Evolutionary conservation across 1,139 yeast genomes (phyloP), one percentile per base, ranked within the genome.

Genomic region (Taiozyma sp.): DNA sequence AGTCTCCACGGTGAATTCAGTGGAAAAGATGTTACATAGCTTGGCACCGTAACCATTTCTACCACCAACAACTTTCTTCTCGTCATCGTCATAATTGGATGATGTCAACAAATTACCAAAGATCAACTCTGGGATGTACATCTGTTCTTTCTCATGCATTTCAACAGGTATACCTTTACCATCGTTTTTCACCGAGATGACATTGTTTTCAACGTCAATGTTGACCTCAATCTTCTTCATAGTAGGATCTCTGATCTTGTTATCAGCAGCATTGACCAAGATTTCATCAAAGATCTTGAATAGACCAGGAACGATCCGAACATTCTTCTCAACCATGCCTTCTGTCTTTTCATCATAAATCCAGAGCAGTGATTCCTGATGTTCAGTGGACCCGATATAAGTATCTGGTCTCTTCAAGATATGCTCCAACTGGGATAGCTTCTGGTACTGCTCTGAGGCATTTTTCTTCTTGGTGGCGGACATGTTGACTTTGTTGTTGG

Each of bases 41-140:
- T 95, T 95, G 47, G 99, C 99, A 70, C 99, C 99, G 67, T 83
- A 95, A 58, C 99, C 99, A 67, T 95, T 95, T 75, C 99, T 83
- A 70, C 99, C 99, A 74, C 99, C 99, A 2, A 97, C 90, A 29
- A 95, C 98, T 68, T 95, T 95, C 71, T 88, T 89, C 65, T 93
- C 87, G 58, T 93, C 83, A 66, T 95, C 99, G 66, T 95, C 97
- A 68, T 95, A 95, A 69, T 95, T 95, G 36, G 97, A 89, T 3
- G 98, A 92, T 0, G 99, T 95, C 61, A 95, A 79, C 57, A 95
- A 79, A 65, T 93, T 91, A 53, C 99, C 99, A 69, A 95, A 95
- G 62, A 95, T 95, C 71, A 95, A 79, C 68, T 95, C 97, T 1
- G 99, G 99, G 57, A 95, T 92, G 66, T 88, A 93, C 54, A 95